Percentiles rank a stretch among this genome's conserved stretches.
Conservation (phyloP, 345 rosid species). For the Angophora floribunda region DNA sequence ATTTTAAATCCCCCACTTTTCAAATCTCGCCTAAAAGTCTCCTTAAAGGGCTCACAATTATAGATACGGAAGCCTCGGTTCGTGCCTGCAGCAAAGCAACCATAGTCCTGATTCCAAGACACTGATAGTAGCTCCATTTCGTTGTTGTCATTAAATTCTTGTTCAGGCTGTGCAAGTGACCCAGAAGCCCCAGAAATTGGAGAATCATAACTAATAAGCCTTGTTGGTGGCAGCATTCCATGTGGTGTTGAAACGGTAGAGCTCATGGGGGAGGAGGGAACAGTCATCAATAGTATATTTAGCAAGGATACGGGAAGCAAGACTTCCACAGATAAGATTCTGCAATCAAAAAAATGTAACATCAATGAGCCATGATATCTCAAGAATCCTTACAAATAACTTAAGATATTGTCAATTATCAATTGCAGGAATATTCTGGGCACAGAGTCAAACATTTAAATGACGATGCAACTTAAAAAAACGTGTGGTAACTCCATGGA, state of each 20-base stretch:
- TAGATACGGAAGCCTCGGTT: constrained; percentile 73
- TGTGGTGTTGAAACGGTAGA: constrained; percentile 34
- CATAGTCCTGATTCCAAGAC: constrained; percentile 86
- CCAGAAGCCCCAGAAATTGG: constrained; percentile 9
- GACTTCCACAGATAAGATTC: neutral
- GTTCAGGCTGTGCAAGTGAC: constrained; percentile 17
- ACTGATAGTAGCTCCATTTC: constrained; percentile 56
- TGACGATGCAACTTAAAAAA: neutral
- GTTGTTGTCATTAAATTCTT: constrained; percentile 17
- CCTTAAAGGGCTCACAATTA: constrained; percentile 75
- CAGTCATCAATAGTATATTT: neutral
- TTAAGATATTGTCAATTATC: neutral
- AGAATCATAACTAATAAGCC: constrained; percentile 19
- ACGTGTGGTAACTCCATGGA: neutral
- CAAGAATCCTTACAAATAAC: neutral
- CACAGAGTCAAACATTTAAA: neutral
- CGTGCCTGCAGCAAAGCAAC: constrained; percentile 80
- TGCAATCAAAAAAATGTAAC: neutral
- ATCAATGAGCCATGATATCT: neutral
- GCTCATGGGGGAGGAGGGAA: constrained; percentile 30
- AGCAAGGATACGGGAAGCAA: neutral
- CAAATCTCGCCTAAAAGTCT: constrained; percentile 57
- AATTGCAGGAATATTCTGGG: neutral
- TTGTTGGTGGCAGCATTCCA: constrained; percentile 11
- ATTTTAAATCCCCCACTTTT: constrained; percentile 68